These are phyloP conservation scores for Coemansia guatemalensis DNA, from an alignment of 192 early-diverging fungal species.

Conservation along the genomic window DNA sequence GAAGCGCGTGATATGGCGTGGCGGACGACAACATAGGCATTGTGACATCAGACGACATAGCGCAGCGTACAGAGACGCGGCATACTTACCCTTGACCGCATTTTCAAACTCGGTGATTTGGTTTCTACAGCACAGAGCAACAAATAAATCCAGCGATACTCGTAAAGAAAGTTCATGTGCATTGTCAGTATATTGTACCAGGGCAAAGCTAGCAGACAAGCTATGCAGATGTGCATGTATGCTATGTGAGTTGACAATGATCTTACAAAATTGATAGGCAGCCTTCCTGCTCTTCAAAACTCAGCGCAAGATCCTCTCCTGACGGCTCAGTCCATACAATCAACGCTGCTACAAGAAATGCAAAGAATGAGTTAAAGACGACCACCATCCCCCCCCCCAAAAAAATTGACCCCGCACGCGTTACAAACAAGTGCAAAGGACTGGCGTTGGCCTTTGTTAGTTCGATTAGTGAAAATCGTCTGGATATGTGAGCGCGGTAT, in stretches of 20 bases:
- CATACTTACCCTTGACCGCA: slow-evolving; percentile 49
- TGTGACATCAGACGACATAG: slow-evolving; percentile 1
- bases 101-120: slow-evolving; percentile 52
- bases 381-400: not conserved
- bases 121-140: slow-evolving; percentile 31
- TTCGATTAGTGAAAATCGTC: too few relatives aligned
- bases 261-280: slow-evolving; percentile 79
- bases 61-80: not conserved
- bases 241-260: slow-evolving; percentile 7
- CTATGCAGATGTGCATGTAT: not conserved
- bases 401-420: not conserved
- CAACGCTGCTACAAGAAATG: slow-evolving; percentile 68
- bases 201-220: not conserved
- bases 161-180: not conserved
- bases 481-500: too few relatives aligned
- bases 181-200: not conserved
- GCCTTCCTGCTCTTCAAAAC: slow-evolving; percentile 89
- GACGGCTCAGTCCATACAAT: slow-evolving; percentile 82
- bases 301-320: slow-evolving; percentile 82
- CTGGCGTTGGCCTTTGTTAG: too few relatives aligned
- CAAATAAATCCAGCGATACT: not conserved
- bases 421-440: not conserved
- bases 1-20: slow-evolving; percentile 10
- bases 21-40: not conserved
- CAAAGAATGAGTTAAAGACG: slow-evolving; percentile 3